Base-by-base conservation (phyloP, 2,329 filamentous ascomycete genomes). In the Pseudogymnoascus sp. region DNA sequence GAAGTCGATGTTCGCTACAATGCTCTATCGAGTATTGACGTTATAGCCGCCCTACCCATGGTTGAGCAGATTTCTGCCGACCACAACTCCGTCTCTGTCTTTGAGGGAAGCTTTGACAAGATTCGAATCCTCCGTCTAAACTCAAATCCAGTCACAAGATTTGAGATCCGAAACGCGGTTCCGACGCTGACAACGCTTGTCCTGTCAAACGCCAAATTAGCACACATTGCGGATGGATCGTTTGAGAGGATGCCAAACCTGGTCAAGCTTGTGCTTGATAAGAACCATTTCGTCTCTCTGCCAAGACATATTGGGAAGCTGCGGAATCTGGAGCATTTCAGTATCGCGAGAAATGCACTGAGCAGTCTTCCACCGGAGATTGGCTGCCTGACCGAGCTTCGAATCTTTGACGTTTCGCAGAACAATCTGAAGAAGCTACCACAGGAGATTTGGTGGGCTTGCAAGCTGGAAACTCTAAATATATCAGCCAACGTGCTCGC, bases 1-100 rank as follows among this genome's bases (percentile, higher is more conserved):
- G 93, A 97, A 74, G 85, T 99, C 45, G 94, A 99, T 74, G 87
- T 96, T 66, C 91, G 96, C 66, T 97, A 95, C 79, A 99, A 99
- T 71, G 82, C 84, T 15, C 89, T 99, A 62, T 87, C 87, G 59
- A 92, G 86, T 71, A 96, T 99, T 70, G 90, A 97, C 72, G 85
- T 91, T 61, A 86, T 97, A 65, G 88, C 90, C 2, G 82, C 87
- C 64, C 80, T 99, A 15, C 93, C 93, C 2, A 89, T 89, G 67
- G 78, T 99, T 39, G 94, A 99, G 75, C 89, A 90, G 65, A 78
- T 97, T 25, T 89, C 91, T 63, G 88, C 93, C 36, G 93, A 96
- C 52, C 93, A 99, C 79, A 99, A 99, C 73, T 84, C 85, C 58
- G 89, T 99, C 58, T 95, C 92, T 0, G 88, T 89, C 58, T 97